Conservation (phyloP, 179 eudicot genomes). For the Silene coronaria region DNA sequence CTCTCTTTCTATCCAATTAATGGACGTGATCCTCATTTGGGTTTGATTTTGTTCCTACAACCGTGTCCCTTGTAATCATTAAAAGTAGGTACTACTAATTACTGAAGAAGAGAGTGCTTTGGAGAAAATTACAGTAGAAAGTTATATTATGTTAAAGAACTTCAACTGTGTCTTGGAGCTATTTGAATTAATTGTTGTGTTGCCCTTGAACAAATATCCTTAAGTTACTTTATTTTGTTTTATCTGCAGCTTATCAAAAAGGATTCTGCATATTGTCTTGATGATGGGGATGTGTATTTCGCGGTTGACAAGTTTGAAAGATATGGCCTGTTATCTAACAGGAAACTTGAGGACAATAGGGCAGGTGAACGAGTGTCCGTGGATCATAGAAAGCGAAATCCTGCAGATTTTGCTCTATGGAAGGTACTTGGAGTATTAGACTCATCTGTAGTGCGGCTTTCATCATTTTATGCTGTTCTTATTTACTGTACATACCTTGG, state of each 20-base stretch:
- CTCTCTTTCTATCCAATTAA: neutral
- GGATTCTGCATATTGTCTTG: slow-evolving; percentile 67
- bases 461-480: slow-evolving; percentile 2
- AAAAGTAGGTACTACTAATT: neutral
- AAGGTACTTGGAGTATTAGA: slow-evolving; percentile 42
- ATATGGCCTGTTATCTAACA: slow-evolving; percentile 74
- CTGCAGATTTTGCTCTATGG: slow-evolving; percentile 99
- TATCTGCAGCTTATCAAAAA: slow-evolving; percentile 60
- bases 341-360: slow-evolving; percentile 81
- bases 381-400: slow-evolving; percentile 71
- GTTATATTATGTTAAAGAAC: neutral
- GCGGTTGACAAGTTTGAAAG: slow-evolving; percentile 66
- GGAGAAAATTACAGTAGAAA: too few species aligned
- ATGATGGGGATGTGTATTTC: slow-evolving; percentile 85
- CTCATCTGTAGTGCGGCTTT: neutral
- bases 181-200: neutral
- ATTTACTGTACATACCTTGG: slow-evolving; percentile 4
- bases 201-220: neutral
- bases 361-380: slow-evolving; percentile 94
- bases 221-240: neutral
- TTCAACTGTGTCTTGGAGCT: neutral
- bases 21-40: neutral
- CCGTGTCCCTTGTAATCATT: neutral
- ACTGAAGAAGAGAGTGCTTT: neutral
- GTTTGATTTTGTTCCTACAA: neutral